Conservation (phyloP, 331 rosid species). For the Quercus lobata region DNA sequence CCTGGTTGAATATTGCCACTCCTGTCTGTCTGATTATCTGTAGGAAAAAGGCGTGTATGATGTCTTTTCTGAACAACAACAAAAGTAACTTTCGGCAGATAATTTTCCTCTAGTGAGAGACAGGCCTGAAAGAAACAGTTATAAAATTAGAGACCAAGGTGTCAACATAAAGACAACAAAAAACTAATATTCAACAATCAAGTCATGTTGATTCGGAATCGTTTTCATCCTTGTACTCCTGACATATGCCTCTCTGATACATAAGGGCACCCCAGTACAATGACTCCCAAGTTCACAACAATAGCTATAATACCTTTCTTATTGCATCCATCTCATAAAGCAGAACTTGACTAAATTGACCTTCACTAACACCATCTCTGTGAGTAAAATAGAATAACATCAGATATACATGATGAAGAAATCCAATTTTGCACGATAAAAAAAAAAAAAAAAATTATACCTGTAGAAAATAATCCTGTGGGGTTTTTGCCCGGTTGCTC, state of each 20-base stretch:
- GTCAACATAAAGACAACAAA: neutral
- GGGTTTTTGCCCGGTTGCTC: slow-evolving; percentile 36
- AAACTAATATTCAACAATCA: neutral
- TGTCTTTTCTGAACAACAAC: slow-evolving; percentile 87
- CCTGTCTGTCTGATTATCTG: slow-evolving; percentile 22
- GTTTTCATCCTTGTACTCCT: no score
- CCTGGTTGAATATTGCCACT: slow-evolving; percentile 91
- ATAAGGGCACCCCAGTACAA: neutral
- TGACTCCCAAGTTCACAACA: no score
- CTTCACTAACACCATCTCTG: slow-evolving; percentile 93
- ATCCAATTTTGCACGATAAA: neutral
- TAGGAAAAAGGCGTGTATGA: slow-evolving; percentile 71
- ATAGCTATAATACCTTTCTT: slow-evolving; percentile 45
- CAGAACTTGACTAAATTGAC: slow-evolving; percentile 75
- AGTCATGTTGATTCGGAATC: no score
- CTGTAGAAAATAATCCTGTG: slow-evolving; percentile 75
- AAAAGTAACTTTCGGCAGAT: slow-evolving; percentile 62
- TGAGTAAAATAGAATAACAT: neutral
- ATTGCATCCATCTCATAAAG: slow-evolving; percentile 82
- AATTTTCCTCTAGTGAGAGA: slow-evolving; percentile 39
- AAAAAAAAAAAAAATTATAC: slow-evolving; percentile 22
- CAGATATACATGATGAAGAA: neutral
- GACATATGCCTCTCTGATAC: neutral
- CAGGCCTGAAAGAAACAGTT: slow-evolving; percentile 51
- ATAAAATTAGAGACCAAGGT: neutral